A percentile compares a stretch with the other conserved stretches of the same genome.
Evolutionary conservation across 257 asterid species (phyloP).

Genomic region (Solanum megistacrolobum): DNA sequence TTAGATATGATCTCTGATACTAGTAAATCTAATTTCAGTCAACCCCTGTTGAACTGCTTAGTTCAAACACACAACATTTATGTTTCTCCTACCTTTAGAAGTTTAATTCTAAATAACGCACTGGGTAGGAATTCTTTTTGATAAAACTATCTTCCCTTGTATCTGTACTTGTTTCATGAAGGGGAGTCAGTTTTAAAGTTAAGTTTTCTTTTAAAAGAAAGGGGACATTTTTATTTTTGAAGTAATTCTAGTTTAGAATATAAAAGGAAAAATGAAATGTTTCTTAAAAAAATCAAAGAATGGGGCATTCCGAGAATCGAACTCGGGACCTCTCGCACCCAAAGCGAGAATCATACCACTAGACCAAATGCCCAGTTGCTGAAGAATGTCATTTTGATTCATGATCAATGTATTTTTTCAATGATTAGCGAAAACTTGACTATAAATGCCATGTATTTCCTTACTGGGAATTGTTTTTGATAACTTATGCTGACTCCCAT

Average conservation of each 20-base stretch:
- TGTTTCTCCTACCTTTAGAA: neutral
- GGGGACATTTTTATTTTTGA: neutral
- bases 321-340: constrained; percentile 81
- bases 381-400: neutral
- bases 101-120: neutral
- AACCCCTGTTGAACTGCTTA: neutral
- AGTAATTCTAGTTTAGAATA: neutral
- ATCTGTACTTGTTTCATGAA: neutral
- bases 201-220: neutral
- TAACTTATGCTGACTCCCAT: neutral
- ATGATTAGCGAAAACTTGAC: neutral
- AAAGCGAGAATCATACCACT: constrained; percentile 83
- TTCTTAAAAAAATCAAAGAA: neutral
- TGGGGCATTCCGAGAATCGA: constrained; percentile 84
- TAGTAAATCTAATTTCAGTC: neutral
- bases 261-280: neutral
- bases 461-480: neutral
- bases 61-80: neutral
- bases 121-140: neutral
- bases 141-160: neutral
- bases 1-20: neutral
- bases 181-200: neutral
- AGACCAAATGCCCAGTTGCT: constrained; percentile 65
- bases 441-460: neutral
- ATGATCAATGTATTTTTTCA: neutral